Base-by-base conservation (phyloP, 495 filamentous ascomycete species). In the Hypoxylon lienhwacheense region DNA sequence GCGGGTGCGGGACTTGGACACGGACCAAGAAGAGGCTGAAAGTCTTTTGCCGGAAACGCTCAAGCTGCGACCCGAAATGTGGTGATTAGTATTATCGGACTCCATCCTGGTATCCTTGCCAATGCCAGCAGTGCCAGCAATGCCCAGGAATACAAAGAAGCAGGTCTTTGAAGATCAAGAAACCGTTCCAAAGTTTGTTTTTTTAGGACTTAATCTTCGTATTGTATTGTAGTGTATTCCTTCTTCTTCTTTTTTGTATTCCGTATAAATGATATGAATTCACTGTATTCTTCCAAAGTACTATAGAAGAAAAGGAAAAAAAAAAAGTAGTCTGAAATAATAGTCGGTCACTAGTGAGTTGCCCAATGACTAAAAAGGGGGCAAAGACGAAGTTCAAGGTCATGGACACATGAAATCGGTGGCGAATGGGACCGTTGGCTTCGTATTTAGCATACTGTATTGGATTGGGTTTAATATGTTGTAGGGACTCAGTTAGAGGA, bases 11-110 rank as follows among this genome's bases (percentile, higher is more conserved):
- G 63, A 55, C 41, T 62, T 44, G 10, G 59, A 47, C 12, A 57
- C 35, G 39, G 53, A 48, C 56, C 58, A 61, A 53, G 63, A 61
- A 17, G 58, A 63, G 2, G 65, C 52, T 25, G 63, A 67, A 28
- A 69, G 57, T 53, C 45, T 52, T 19, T 51, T 60, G 14, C 54
- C 26, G 42, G 55, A 57, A 31, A 25, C 44, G 47, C 39, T 45
- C 26, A 45, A 26, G 10, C 41, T 51, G 46, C 45, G 51, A 40
- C 46, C 28, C 41, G 51, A 33, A 47, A 35, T 47, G 41, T 47
- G 48, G n/a, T n/a, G n/a, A 35, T 41, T 47, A 24, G 33, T 35
- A 49, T 24, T 52, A 39, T 28, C 20, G 21, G 34, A 44, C 24
- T 53, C 55, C 43, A 50, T 48, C 31, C 24, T 49, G 32, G 8